Evolutionary conservation across 371 early-diverging fungal species (phyloP), one percentile per base, ranked within the genome.

Genomic region (Mucor mucedo): DNA sequence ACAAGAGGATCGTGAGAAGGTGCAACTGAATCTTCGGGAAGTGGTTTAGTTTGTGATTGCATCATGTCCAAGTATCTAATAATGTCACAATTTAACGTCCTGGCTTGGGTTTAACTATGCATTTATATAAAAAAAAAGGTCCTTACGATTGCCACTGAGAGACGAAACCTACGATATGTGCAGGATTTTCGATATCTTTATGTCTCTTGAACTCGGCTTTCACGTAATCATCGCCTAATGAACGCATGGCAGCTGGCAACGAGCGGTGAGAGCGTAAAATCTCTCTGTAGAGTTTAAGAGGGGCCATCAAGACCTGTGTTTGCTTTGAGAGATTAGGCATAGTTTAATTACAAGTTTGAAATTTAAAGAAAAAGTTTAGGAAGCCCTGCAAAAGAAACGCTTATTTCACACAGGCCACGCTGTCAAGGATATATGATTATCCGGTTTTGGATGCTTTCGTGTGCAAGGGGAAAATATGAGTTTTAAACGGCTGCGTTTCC

Each of bases 141-240:
- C 9, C 75, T 74, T 86, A 88, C 70, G 73, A 70, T 68, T 85
- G 84, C 89, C 89, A 89, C 62, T 89, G 86, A 41, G 78, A 76
- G 14, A 87, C 65, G 64, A 89, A 89, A 13, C 87, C 89, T 16
- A 85, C 82, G 56, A 89, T 83, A 45, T 87, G 86, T n/a, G 81
- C 74, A n/a, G 87, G 86, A 57, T 87, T 87, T 32, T 84, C 83
- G 42, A 86, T 77, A 42, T 77, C 69, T 58, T 85, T 84, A 72
- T 89, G 89, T 57, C 86, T 74, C 53, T 76, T 77, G 60, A 89
- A 89, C 66, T 89, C 89, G 3, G 86, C 73, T 69, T 86, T 86
- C 58, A 89, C 89, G 62, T 89, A 89, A 41, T 85, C 84, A 59
- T 89, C 87, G 2, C 89, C 89, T 42, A 89, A 69, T 44, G 79